A percentile compares a stretch with the other conserved stretches of the same genome.
These are phyloP conservation scores for Starmerella sirachaensis DNA, from an alignment of 805 yeast species.

Conservation along the genomic window DNA sequence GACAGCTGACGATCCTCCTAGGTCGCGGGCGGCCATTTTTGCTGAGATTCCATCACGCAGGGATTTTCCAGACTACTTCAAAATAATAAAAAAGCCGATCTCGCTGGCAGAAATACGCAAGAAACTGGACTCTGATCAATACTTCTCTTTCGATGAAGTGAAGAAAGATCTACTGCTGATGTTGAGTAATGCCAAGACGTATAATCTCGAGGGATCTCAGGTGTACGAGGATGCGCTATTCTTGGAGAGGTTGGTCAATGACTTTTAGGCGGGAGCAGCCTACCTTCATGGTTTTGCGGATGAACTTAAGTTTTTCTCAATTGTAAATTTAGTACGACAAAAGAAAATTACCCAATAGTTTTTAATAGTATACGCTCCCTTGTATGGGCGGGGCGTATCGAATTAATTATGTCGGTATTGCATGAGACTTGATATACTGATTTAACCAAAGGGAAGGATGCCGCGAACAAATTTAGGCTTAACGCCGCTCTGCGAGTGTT, in stretches of 20 bases:
- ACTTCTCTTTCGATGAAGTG: constrained; percentile 36
- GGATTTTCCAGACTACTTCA: constrained; percentile 76
- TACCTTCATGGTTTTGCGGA: no score
- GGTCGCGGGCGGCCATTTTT: constrained; percentile 38
- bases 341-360: no score
- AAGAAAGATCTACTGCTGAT: constrained; percentile 41
- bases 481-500: no score
- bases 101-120: constrained; percentile 44
- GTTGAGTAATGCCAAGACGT: constrained; percentile 56
- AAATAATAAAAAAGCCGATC: constrained; percentile 47
- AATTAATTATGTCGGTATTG: no score
- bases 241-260: constrained; percentile 13
- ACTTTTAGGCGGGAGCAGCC: neutral
- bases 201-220: constrained; percentile 56
- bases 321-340: no score
- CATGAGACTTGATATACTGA: no score
- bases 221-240: constrained; percentile 47
- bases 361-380: no score
- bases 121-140: constrained; percentile 32
- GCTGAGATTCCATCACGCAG: constrained; percentile 57
- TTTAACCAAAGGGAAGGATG: no score
- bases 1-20: constrained; percentile 20
- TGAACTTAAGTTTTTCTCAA: no score
- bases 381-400: no score
- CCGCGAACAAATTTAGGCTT: no score